Evolutionary conservation across 169 alveolate species (phyloP).

Genomic region (Eimeria maxima): DNA sequence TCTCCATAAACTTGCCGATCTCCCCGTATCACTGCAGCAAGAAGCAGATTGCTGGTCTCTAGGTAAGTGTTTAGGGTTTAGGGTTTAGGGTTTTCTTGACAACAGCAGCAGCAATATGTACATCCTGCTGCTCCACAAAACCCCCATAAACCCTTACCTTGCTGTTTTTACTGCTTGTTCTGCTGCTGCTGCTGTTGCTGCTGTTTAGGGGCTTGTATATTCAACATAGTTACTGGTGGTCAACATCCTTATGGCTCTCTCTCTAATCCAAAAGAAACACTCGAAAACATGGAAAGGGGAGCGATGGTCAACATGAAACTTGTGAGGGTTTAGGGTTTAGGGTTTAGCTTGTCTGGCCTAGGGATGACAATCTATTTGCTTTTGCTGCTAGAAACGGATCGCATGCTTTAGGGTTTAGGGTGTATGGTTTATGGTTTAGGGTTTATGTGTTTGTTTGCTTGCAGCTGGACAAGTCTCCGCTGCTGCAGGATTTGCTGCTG

Average conservation of each 20-base stretch:
- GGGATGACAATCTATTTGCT: no score
- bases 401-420: not conserved
- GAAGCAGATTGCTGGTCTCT: conserved; percentile 53
- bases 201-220: conserved; percentile 1
- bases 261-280: conserved; percentile 11
- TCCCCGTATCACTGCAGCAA: conserved; percentile 14
- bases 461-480: conserved; percentile 59
- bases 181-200: conserved; percentile 1
- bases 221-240: conserved; percentile 35
- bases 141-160: not conserved
- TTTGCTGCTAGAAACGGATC: not conserved
- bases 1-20: conserved; percentile 11
- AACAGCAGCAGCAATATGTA: not conserved
- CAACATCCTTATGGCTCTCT: conserved; percentile 11
- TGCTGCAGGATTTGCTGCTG: conserved; percentile 23
- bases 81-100: not conserved
- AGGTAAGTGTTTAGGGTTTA: conserved; percentile 52
- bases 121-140: not conserved
- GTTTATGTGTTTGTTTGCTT: not conserved
- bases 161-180: no score
- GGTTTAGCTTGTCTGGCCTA: not conserved
- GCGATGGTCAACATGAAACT: conserved; percentile 53
- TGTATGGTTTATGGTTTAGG: not conserved
- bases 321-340: conserved; percentile 52
- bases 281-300: not conserved